Evolutionary conservation across 176 grass and related monocot genomes (phyloP), one percentile per base, ranked within the genome.

Genomic region (Oryza brachyantha): DNA sequence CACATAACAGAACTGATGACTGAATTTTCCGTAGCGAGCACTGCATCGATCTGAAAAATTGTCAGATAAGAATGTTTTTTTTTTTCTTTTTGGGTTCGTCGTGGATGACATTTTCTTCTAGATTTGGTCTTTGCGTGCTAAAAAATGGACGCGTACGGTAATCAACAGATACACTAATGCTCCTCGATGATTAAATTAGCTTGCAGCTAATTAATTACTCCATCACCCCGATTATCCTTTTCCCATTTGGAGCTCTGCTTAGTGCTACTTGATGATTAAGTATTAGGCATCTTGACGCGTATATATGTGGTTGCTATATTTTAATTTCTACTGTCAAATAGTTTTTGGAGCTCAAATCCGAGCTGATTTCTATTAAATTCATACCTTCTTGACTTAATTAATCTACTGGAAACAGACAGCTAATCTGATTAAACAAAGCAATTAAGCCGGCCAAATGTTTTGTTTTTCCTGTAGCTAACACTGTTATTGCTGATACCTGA

Each of bases 111-210:
- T 11, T 69, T 78, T 21, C 65, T 36, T 73, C 8, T 74, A 79
- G 75, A 84, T 75, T 34, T 75, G 42, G 75, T 79, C 75, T 25
- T 52, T 41, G 77, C 32, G 26, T 34, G 13, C 13, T 21, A 59
- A 65, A 35, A 57, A 29, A 28, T 32, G 83, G 13, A 35, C 36
- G 61, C 19, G 59, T 69, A 25, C 13, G 8, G 3, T 11, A 1
- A 25, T 83, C 46, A 64, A 34, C 29, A 16, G 25, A 31, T 64
- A 63, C 42, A 66, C 12, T 71, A 71, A 70, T 31, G 16, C 31
- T 10, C 52, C 21, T 2, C 52, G 24, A 24, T 57, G 52, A 57
- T 10, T 57, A 57, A 24, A 57, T 24, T 57, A 57, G 52, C 52
- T 57, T 57, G n/a, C 19, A 57, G 24, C 10, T 57, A 22, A 55